A percentile compares a stretch with the other conserved stretches of the same genome.
Evolutionary conservation across 805 yeast species (phyloP).

Genomic region (Metschnikowia lachancei): DNA sequence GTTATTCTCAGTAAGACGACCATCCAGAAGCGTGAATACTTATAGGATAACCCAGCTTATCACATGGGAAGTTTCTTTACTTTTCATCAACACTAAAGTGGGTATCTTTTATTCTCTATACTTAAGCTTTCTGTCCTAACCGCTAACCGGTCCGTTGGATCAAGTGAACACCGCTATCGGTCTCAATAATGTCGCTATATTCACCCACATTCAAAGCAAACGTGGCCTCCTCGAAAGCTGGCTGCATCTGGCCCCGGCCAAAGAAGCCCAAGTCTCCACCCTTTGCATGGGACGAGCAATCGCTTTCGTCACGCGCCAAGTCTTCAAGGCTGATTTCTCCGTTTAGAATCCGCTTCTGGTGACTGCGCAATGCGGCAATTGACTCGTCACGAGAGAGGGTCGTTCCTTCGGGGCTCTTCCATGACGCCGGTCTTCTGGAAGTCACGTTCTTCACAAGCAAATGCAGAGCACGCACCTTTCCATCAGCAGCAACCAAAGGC

Average conservation of each 20-base stretch:
- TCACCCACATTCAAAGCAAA: conserved; percentile 81
- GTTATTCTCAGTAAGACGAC: too few species aligned
- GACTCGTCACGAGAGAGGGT: conserved; percentile 85
- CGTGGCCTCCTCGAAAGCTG: conserved; percentile 85
- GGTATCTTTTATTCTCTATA: too few species aligned
- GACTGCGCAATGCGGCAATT: conserved; percentile 54
- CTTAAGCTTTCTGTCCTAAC: too few species aligned
- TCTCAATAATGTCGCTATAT: conserved; percentile 76
- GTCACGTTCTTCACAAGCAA: conserved; percentile 78
- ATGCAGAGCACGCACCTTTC: conserved; percentile 77
- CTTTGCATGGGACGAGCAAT: conserved; percentile 79
- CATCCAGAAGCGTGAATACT: too few species aligned
- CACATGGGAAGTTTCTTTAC: too few species aligned
- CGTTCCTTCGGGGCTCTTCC: conserved; percentile 73
- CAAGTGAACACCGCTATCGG: conserved; percentile 87
- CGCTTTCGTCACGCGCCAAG: conserved; percentile 80
- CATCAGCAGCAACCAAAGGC: conserved; percentile 34
- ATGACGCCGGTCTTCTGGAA: conserved; percentile 86
- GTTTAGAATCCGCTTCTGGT: conserved; percentile 54
- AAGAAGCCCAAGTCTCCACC: conserved; percentile 93
- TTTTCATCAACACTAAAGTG: too few species aligned
- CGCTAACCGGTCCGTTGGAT: conserved; percentile 74
- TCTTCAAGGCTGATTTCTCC: conserved; percentile 69
- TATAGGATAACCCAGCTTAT: too few species aligned
- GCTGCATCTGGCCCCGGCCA: conserved; percentile 92